Base-by-base conservation (phyloP, 2,329 filamentous ascomycete species). In the Fusarium sp. region DNA sequence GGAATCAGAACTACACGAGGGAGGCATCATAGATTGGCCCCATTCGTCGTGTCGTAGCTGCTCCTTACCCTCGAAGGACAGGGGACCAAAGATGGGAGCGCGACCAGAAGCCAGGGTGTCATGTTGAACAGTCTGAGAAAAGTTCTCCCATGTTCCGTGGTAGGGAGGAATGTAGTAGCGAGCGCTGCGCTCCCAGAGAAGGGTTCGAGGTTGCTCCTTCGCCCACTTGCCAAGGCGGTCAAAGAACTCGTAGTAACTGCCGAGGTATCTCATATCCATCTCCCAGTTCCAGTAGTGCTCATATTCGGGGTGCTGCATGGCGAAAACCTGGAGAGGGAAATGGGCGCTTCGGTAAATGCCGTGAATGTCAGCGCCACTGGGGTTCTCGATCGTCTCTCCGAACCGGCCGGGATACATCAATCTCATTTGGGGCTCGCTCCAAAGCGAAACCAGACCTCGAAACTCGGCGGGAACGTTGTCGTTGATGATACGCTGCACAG, bases 361-460 rank as follows among this genome's bases (percentile, higher is more conserved):
- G 51, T 91, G 90, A 29, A 92, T 84, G 55, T 88, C 86, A 16
- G 82, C 84, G 69, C 87, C 81, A 60, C 84, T 85, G 9, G 86
- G 86, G 75, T 88, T 88, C 58, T 86, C 83, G 74, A 90, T 89
- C 2, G 90, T 88, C 46, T 90, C 88, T 72, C 91, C 90, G n/a
- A 94, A 91, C 43, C 89, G 87, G 3, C 88, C 88, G 65, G 87
- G 79, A 76, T 97, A 97, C 79, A 93, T 90, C 59, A 95, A 85
- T 60, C 87, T 86, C 92, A 97, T 95, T 79, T 95, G 92, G 55
- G 89, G 86, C 79, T 96, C 93, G 4, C 92, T 94, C 94, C 94
- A 97, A 8, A 97, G 83, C 0, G 91, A 93, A 46, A 91, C 92
- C 79, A 97, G 88, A 65, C 90, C 89, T 77, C 91, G 92, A 80